Base-by-base conservation (phyloP, 345 rosid species). In the Bruguiera parviflora region DNA sequence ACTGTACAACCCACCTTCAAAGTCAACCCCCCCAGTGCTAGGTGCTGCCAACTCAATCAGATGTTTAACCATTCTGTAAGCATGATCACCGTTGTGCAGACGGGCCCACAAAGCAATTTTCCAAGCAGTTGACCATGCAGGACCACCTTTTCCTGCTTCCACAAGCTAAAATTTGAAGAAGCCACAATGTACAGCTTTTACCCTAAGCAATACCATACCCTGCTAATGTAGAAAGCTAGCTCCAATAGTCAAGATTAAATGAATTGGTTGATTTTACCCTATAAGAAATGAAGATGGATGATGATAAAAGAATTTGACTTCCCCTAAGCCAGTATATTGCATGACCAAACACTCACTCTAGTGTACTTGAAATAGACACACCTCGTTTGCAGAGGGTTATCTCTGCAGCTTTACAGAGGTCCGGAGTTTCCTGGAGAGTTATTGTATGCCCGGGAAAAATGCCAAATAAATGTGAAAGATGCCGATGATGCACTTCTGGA, bases 121-220 rank as follows among this genome's bases (percentile, higher is more conserved):
- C 99, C 99, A 92, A 1, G 85, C 71, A 53, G 88, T 92, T 56
- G 96, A 95, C 99, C 97, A 95, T 55, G 96, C 97, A 43, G 97
- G 97, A 57, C 96, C 98, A 39, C 87, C 89, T 74, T 87, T 96
- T 70, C 99, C 99, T 95, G 87, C 59, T 73, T 64, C 22, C 51
- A 47, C 19, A 3, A n/a, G 16, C 7, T 9, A 46, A 16, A 58
- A 46, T 24, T 24, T 25, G 9, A 43, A 49, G 64, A 35, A 37
- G 29, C 39, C 47, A 72, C 25, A 31, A 25, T 5, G 15, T 8
- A 18, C 13, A 29, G 25, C 24, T 49, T 32, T 32, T 15, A 43
- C 18, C 49, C 18, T 43, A 43, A 43, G 49, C 49, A 43, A 13
- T 43, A 43, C 3, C 5, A 13, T 11, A 43, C 5, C 5, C 18